These are phyloP conservation scores for Cutaneotrichosporon sp. DNA, from an alignment of 1,284 basidiomycete genomes.

Conservation along the genomic window DNA sequence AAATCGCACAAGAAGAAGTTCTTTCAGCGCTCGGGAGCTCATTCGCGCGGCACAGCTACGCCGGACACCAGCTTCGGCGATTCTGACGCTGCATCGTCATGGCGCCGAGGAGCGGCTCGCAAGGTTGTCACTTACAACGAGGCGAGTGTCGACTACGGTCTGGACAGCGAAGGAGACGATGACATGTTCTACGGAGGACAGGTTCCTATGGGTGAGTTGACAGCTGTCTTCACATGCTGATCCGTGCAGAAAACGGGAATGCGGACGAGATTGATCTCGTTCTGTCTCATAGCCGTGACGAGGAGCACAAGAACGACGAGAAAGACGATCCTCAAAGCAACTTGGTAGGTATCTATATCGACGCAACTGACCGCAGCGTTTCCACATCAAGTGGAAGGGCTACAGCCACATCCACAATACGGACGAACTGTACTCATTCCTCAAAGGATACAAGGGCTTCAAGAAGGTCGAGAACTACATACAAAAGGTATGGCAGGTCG, in stretches of 20 bases:
- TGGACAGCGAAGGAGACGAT: slow-evolving; percentile 70
- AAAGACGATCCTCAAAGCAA: slow-evolving; percentile 80
- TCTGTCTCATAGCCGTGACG: slow-evolving; percentile 72
- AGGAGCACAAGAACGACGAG: slow-evolving; percentile 66
- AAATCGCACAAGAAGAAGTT: slow-evolving; percentile 83
- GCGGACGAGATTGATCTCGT: slow-evolving; percentile 83
- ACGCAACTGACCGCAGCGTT: slow-evolving; percentile 58
- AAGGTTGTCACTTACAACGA: slow-evolving; percentile 72
- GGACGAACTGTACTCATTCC: slow-evolving; percentile 91
- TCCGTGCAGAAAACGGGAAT: slow-evolving; percentile 17
- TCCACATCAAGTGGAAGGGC: slow-evolving; percentile 93
- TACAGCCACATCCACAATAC: slow-evolving; percentile 95
- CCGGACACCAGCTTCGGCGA: slow-evolving; percentile 38
- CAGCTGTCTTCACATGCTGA: background rate
- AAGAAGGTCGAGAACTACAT: slow-evolving; percentile 99
- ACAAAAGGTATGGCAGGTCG: slow-evolving; percentile 65
- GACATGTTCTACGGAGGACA: slow-evolving; percentile 62
- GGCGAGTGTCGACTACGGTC: slow-evolving; percentile 49
- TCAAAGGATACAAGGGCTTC: slow-evolving; percentile 66
- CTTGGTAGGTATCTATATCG: slow-evolving; percentile 57
- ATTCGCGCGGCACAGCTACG: slow-evolving; percentile 29
- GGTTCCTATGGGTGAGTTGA: slow-evolving; percentile 19
- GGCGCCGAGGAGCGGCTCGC: slow-evolving; percentile 72
- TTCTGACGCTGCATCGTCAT: slow-evolving; percentile 57
- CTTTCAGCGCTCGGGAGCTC: slow-evolving; percentile 45